A percentile compares a stretch with the other conserved stretches of the same genome.
Conservation (phyloP, 2,329 filamentous ascomycete genomes). For the Alternaria infectoria region DNA sequence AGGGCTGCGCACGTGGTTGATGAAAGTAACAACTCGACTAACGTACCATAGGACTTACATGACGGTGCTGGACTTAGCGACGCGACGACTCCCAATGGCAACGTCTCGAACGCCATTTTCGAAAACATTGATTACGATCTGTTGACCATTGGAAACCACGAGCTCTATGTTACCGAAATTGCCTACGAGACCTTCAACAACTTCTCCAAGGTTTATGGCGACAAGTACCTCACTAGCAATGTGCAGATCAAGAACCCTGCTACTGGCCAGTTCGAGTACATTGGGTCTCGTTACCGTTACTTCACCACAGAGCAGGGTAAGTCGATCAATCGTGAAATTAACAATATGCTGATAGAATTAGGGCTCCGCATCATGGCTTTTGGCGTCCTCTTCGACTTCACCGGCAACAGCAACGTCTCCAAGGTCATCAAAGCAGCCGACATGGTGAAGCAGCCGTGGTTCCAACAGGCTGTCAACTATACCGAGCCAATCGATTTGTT, state of each 20-base stretch:
- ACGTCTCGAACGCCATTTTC: slow-evolving; percentile 60
- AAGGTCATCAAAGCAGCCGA: slow-evolving; percentile 63
- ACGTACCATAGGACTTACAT: slow-evolving; percentile 61
- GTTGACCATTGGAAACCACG: slow-evolving; percentile 67
- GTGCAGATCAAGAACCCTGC: slow-evolving; percentile 57
- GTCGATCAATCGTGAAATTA: neutral
- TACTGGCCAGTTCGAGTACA: slow-evolving; percentile 53
- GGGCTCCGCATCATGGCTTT: slow-evolving; percentile 61
- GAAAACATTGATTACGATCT: slow-evolving; percentile 61
- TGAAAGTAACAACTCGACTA: neutral
- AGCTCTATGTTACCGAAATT: slow-evolving; percentile 68
- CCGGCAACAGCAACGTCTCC: slow-evolving; percentile 66
- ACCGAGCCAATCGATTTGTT: slow-evolving; percentile 67
- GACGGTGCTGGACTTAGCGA: slow-evolving; percentile 70
- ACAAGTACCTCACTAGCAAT: slow-evolving; percentile 61
- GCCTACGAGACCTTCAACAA: slow-evolving; percentile 67
- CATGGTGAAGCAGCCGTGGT: slow-evolving; percentile 64
- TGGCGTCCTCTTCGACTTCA: slow-evolving; percentile 58
- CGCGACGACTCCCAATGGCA: slow-evolving; percentile 63
- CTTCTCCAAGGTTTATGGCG: slow-evolving; percentile 64
- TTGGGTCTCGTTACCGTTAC: slow-evolving; percentile 57
- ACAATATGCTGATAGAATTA: slow-evolving; percentile 5
- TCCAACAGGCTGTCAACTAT: slow-evolving; percentile 62
- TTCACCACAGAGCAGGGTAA: slow-evolving; percentile 56
- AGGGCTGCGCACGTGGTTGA: slow-evolving; percentile 1